A percentile compares a stretch with the other conserved stretches of the same genome.
These are phyloP conservation scores for Microsporum audouinii DNA, from an alignment of 2,329 filamentous ascomycete genomes.

Conservation along the genomic window DNA sequence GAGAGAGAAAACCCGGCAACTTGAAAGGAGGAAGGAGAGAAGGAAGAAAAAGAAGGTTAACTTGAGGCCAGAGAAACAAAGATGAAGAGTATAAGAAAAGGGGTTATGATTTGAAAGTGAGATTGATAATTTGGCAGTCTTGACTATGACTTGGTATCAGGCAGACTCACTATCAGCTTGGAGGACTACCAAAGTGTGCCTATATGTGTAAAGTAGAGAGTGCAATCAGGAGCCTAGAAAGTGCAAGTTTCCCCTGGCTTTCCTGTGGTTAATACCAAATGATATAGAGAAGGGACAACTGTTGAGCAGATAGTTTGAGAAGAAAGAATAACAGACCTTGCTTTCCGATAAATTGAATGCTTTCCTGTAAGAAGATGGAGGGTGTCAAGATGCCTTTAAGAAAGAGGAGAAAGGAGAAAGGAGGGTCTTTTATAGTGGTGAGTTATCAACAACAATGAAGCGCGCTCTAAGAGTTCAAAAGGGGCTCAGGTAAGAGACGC, in stretches of 20 bases:
- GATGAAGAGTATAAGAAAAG: background rate
- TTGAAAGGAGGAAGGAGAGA: background rate
- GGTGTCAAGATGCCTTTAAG: background rate
- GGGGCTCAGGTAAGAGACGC: no score
- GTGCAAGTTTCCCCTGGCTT: background rate
- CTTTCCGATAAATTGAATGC: background rate
- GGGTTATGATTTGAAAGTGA: background rate
- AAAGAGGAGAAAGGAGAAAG: background rate
- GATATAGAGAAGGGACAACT: background rate
- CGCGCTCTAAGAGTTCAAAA: background rate
- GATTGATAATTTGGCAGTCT: background rate
- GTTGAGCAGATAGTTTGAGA: background rate
- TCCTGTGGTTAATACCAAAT: background rate
- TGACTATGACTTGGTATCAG: background rate
- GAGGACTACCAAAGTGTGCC: no score
- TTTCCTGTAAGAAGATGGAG: background rate
- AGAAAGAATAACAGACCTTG: background rate
- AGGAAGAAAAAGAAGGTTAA: background rate
- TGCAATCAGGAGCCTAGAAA: background rate
- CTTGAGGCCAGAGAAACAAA: background rate
- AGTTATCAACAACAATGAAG: background rate
- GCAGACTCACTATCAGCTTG: background rate
- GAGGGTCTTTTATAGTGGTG: background rate
- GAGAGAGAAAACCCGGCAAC: background rate
- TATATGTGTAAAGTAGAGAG: no score